Base-by-base conservation (phyloP, 2,329 filamentous ascomycete genomes). In the Penicillium sp. region DNA sequence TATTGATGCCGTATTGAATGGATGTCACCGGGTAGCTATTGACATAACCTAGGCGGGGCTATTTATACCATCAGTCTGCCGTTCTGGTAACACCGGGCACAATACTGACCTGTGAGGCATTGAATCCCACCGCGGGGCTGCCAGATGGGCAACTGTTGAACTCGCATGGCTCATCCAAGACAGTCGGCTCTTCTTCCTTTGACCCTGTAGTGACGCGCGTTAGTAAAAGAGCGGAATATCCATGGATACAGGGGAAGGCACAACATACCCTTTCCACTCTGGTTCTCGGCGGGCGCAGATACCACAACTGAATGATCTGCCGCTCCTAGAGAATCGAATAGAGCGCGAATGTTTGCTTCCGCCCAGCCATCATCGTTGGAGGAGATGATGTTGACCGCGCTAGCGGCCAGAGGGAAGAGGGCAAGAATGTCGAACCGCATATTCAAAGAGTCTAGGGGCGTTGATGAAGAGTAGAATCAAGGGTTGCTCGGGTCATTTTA, bases 351-450 rank as follows among this genome's bases (percentile, higher is more conserved):
- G 67, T 90, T 89, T 41, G 81, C 81, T 75, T 89, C 88, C 6
- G 87, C 86, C 88, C 88, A 90, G 35, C 88, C 88, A 69, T 90
- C 88, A 63, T 90, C 88, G 72, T 90, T 90, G 62, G 82, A 82
- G 56, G 87, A 84, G 54, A 90, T 69, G 66, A 88, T 84, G 63
- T 85, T 84, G 46, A 81, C 69, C 54, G 71, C 72, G 27, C 65
- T 64, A 9, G 63, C 63, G 9, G 60, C 53, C 8, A 71, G 50
- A 6, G 62, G 59, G 37, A 56, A 29, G 12, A 64, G 17, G 9
- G 50, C 52, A 17, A 57, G 31, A 27, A 43, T 12, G 21, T 55
- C 55, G 21, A 67, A 48, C n/a, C 60, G 64, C 70, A 73, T 73
- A 27, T 33, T 59, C 52, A 38, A 37, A 21, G 9, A 15, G 6